Percentiles rank a stretch among this genome's conserved stretches.
These are phyloP conservation scores for Botrytis paeoniae DNA, from an alignment of 2,329 filamentous ascomycete genomes.

Conservation along the genomic window DNA sequence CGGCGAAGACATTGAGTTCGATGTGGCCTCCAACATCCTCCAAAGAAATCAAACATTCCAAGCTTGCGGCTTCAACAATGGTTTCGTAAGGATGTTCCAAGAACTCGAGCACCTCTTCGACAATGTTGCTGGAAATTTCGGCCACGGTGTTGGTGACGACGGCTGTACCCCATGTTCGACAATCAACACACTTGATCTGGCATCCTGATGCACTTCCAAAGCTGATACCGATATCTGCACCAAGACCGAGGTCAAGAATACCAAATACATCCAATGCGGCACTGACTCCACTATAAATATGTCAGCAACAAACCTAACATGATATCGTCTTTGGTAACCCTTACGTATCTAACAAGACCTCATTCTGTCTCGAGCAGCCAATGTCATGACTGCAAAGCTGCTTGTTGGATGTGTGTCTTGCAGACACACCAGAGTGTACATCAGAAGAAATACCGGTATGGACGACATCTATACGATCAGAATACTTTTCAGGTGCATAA, in stretches of 20 bases:
- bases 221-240: neutral
- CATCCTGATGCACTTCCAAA: constrained; percentile 15
- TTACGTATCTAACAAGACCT: constrained; percentile 30
- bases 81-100: constrained; percentile 25
- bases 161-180: constrained; percentile 30
- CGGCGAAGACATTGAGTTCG: constrained; percentile 26
- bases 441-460: neutral
- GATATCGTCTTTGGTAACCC: neutral
- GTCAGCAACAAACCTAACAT: constrained; percentile 6
- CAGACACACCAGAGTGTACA: neutral
- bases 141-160: constrained; percentile 28
- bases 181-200: constrained; percentile 28
- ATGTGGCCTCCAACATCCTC: constrained; percentile 29
- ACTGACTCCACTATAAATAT: constrained; percentile 16
- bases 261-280: constrained; percentile 14
- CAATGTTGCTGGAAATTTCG: constrained; percentile 14
- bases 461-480: neutral
- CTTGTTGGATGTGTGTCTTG: neutral
- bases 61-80: constrained; percentile 23
- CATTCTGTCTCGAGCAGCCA: constrained; percentile 19
- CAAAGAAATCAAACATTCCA: constrained; percentile 28
- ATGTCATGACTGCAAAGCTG: constrained; percentile 16
- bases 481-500: neutral
- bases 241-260: neutral
- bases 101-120: constrained; percentile 25